Evolutionary conservation across 495 filamentous ascomycete species (phyloP).

Genomic region (Penicillium turbatum): DNA sequence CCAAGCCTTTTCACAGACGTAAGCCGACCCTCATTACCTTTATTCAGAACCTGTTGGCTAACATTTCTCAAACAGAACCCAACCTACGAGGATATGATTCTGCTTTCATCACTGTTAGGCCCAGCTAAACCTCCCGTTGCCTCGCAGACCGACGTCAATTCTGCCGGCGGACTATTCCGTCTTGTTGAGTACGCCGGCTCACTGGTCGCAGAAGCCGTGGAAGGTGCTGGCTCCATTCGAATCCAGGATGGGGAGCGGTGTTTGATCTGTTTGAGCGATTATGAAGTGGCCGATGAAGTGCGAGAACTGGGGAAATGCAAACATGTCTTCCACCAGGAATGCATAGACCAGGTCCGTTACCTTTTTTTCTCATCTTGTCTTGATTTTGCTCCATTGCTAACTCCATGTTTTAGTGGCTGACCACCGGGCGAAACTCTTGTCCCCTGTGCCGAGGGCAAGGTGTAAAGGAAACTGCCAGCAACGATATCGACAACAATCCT

Average conservation of each 20-base stretch:
- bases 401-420: slow-evolving; percentile 57
- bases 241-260: slow-evolving; percentile 60
- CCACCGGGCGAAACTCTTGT: slow-evolving; percentile 74
- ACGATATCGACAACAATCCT: not conserved
- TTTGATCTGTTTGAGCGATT: slow-evolving; percentile 68
- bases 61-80: slow-evolving; percentile 49
- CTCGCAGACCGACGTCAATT: slow-evolving; percentile 59
- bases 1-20: slow-evolving; percentile 74
- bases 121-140: slow-evolving; percentile 74
- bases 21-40: slow-evolving; percentile 17
- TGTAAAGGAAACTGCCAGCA: slow-evolving; percentile 42
- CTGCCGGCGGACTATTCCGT: slow-evolving; percentile 57
- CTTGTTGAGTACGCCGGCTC: slow-evolving; percentile 45
- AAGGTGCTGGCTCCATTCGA: slow-evolving; percentile 44
- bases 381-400: slow-evolving; percentile 8
- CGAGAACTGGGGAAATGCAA: slow-evolving; percentile 61
- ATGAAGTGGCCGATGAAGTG: slow-evolving; percentile 60
- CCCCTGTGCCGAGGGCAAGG: slow-evolving; percentile 70
- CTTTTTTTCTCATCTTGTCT: not conserved
- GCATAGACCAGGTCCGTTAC: slow-evolving; percentile 67
- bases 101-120: slow-evolving; percentile 66
- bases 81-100: slow-evolving; percentile 76
- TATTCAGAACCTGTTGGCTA: slow-evolving; percentile 3
- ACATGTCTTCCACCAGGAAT: slow-evolving; percentile 69
- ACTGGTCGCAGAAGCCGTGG: slow-evolving; percentile 47